Conservation (phyloP, 2,329 filamentous ascomycete species). For the Camptophora hylomeconis region DNA sequence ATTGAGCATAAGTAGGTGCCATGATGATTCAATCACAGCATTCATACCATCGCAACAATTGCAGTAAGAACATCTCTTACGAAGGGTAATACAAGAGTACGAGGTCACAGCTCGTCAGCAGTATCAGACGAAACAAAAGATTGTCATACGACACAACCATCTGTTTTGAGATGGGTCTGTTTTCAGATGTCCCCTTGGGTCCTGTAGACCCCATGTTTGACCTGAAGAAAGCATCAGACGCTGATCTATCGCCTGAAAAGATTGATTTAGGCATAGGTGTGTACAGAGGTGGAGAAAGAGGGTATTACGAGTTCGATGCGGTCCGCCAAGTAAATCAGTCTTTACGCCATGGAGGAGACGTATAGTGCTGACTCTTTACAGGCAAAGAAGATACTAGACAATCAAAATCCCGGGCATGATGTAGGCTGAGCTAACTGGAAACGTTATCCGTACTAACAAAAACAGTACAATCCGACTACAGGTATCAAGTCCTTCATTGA, state of each 20-base stretch:
- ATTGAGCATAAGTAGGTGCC: no score
- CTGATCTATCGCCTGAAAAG: constrained; percentile 21
- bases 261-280: constrained; percentile 26
- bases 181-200: not conserved
- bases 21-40: no score
- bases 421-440: constrained; percentile 8
- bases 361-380: not conserved
- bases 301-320: constrained; percentile 25
- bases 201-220: constrained; percentile 1
- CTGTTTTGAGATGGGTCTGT: no score
- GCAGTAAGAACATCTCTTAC: no score
- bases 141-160: no score
- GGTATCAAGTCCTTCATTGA: constrained; percentile 70
- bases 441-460: not conserved
- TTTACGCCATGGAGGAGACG: not conserved
- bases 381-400: constrained; percentile 3
- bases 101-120: no score
- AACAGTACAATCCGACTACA: constrained; percentile 80
- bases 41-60: no score
- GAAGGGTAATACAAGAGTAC: no score
- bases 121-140: no score
- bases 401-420: constrained; percentile 72
- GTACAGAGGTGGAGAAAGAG: constrained; percentile 25
- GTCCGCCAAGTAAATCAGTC: constrained; percentile 20
- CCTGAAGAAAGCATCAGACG: constrained; percentile 9